These are phyloP conservation scores for Alopecurus myosuroides DNA, from an alignment of 176 grass and related monocot species.

Conservation along the genomic window DNA sequence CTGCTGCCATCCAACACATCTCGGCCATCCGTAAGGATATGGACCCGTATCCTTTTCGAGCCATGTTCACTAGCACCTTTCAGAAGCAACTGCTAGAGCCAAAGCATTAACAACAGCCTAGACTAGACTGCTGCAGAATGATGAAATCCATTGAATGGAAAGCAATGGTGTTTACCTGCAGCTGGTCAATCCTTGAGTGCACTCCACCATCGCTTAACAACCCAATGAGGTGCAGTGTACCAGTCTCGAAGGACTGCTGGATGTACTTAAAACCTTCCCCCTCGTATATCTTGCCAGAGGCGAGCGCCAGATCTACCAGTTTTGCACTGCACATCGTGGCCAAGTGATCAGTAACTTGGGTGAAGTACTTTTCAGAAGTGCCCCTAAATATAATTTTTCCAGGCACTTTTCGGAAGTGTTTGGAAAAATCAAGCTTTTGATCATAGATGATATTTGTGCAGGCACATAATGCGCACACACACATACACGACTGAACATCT, in stretches of 20 bases:
- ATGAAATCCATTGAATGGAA: neutral
- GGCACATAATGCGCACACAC: neutral
- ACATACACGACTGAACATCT: too few relatives aligned
- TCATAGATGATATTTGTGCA: neutral
- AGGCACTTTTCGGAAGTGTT: too few relatives aligned
- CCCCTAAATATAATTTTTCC: too few relatives aligned
- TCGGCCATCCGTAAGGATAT: constrained; percentile 85
- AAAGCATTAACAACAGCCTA: neutral
- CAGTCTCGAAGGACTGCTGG: constrained; percentile 57
- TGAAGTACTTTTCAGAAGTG: neutral
- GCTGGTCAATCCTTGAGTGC: constrained; percentile 89
- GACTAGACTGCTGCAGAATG: too few relatives aligned
- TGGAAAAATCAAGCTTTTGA: neutral
- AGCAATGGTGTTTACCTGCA: constrained; percentile 40
- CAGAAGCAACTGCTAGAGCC: constrained; percentile 60
- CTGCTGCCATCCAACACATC: constrained; percentile 91
- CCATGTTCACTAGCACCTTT: constrained; percentile 71
- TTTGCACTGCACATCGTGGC: constrained; percentile 48
- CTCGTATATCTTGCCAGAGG: constrained; percentile 80
- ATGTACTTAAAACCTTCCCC: constrained; percentile 87
- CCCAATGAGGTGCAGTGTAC: constrained; percentile 88
- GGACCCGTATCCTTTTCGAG: constrained; percentile 77
- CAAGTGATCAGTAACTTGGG: neutral
- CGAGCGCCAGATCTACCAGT: constrained; percentile 71
- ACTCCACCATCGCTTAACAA: constrained; percentile 91